These are phyloP conservation scores for Orbilia blumenaviensis DNA, from an alignment of 2,329 filamentous ascomycete genomes.

Conservation along the genomic window DNA sequence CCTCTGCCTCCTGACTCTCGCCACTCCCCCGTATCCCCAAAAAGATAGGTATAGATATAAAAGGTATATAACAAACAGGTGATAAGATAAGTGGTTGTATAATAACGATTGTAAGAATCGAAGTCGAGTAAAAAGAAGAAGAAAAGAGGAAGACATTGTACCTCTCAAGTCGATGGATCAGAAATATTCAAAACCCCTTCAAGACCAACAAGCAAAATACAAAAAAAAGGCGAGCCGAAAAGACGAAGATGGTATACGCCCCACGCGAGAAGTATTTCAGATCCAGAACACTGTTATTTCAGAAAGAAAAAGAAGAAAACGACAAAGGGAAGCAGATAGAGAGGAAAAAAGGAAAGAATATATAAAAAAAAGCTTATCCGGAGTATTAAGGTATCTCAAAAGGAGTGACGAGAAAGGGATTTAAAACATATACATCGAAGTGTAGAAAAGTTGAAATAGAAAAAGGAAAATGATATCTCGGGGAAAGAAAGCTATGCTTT, in stretches of 20 bases:
- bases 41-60: conserved; percentile 5
- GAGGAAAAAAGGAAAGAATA: background rate
- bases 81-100: no score
- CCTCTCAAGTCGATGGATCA: no score
- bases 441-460: background rate
- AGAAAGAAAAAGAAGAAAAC: background rate
- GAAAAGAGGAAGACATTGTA: no score
- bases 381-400: conserved; percentile 29
- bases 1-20: background rate
- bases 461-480: conserved; percentile 6
- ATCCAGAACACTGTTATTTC: background rate
- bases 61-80: conserved; percentile 4
- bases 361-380: background rate
- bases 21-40: background rate
- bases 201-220: background rate
- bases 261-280: background rate
- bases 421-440: conserved; percentile 27
- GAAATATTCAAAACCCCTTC: no score
- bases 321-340: no score
- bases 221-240: background rate
- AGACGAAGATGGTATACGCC: conserved; percentile 13
- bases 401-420: conserved; percentile 6
- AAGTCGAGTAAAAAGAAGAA: background rate
- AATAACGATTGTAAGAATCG: background rate
- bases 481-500: background rate